These are phyloP conservation scores for Pogostemon cablin DNA, from an alignment of 257 asterid genomes.

Conservation along the genomic window DNA sequence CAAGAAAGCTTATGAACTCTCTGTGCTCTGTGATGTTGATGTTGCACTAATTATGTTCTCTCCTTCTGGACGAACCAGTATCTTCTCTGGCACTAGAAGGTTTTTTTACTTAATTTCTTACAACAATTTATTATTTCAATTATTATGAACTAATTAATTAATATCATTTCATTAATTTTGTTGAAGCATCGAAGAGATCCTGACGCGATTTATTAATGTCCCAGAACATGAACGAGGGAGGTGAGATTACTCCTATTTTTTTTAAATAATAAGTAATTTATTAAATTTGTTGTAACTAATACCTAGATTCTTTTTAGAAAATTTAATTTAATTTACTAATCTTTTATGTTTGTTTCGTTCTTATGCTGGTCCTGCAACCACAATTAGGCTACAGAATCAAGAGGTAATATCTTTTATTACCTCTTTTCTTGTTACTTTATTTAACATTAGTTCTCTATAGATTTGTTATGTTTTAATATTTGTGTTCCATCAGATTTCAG, in stretches of 20 bases:
- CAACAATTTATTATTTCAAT: too few species aligned
- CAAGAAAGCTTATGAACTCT: constrained; percentile 96
- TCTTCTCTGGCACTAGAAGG: constrained; percentile 81
- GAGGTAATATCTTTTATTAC: constrained; percentile 51
- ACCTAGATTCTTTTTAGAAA: background rate
- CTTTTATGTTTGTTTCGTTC: background rate
- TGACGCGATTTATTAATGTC: constrained; percentile 70
- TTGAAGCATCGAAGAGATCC: constrained; percentile 72
- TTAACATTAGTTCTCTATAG: too few species aligned
- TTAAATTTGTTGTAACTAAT: too few species aligned
- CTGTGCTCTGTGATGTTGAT: constrained; percentile 97
- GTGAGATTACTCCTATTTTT: constrained; percentile 36
- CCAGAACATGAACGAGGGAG: constrained; percentile 92
- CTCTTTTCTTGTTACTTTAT: background rate
- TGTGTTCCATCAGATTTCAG: background rate
- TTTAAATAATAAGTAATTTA: too few species aligned
- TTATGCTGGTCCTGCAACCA: constrained; percentile 36
- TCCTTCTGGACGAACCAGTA: constrained; percentile 87
- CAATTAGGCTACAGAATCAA: constrained; percentile 78
- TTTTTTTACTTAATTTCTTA: background rate
- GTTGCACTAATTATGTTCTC: constrained; percentile 96
- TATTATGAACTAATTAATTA: too few species aligned
- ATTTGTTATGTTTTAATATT: too few species aligned
- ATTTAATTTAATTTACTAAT: background rate
- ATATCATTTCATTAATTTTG: background rate